A percentile compares a stretch with the other conserved stretches of the same genome.
These are phyloP conservation scores for Daedaleopsis sinensis DNA, from an alignment of 768 basidiomycete species.

Conservation along the genomic window DNA sequence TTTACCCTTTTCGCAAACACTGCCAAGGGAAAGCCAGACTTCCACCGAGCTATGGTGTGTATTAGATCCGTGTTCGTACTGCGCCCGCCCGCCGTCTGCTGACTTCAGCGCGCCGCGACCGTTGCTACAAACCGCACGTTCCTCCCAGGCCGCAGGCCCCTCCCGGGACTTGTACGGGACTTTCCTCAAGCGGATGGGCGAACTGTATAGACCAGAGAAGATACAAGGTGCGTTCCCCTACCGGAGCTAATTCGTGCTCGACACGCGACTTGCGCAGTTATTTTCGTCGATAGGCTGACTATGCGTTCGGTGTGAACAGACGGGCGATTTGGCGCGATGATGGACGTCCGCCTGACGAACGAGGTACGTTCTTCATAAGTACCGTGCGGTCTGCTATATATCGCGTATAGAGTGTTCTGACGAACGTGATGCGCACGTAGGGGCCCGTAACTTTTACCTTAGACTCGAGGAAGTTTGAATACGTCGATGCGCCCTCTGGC, in stretches of 20 bases:
- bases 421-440: conserved; percentile 38
- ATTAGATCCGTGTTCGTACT: conserved; percentile 2
- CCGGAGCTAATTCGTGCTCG: conserved; percentile 15
- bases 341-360: conserved; percentile 86
- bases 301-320: conserved; percentile 48
- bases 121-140: conserved; percentile 7
- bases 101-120: conserved; percentile 1
- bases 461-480: conserved; percentile 81
- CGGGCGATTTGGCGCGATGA: conserved; percentile 96
- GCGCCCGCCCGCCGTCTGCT: not conserved
- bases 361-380: conserved; percentile 55
- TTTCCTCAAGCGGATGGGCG: conserved; percentile 70
- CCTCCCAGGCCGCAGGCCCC: conserved; percentile 59
- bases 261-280: conserved; percentile 12
- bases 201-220: conserved; percentile 70
- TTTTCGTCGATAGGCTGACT: conserved; percentile 6
- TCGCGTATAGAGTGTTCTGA: conserved; percentile 3
- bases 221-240: conserved; percentile 64
- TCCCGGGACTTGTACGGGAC: conserved; percentile 71
- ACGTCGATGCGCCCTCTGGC: conserved; percentile 38
- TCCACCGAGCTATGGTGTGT: conserved; percentile 89
- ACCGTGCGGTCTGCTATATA: not conserved
- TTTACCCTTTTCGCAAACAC: conserved; percentile 91
- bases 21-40: conserved; percentile 90
- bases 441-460: conserved; percentile 87